Conservation (phyloP, 495 filamentous ascomycete genomes). For the Articulospora tetracladia region DNA sequence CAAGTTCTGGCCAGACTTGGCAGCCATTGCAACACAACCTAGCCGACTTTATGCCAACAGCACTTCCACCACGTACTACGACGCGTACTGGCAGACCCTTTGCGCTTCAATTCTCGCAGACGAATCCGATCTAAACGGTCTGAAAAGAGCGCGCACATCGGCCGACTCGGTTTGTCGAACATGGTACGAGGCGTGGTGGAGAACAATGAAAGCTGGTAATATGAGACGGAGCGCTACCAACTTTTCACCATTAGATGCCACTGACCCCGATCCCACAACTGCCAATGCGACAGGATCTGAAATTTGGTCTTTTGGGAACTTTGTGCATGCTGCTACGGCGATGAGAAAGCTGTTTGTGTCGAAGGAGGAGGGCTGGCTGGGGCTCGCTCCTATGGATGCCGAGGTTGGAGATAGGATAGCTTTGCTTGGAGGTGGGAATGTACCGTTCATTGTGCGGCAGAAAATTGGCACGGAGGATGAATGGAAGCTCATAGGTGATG, state of each 20-base stretch:
- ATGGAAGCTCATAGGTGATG: background rate
- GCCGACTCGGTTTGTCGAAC: background rate
- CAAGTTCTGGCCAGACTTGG: background rate
- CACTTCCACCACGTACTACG: background rate
- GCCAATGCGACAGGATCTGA: background rate
- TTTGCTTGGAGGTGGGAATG: conserved; percentile 1
- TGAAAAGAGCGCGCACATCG: background rate
- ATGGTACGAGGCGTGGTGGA: background rate
- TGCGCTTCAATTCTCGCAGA: background rate
- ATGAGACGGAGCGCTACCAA: too few relatives aligned
- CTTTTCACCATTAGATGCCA: background rate
- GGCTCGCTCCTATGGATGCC: background rate
- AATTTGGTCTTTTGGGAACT: background rate
- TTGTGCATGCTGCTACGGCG: background rate
- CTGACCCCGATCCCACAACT: background rate
- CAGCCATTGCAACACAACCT: background rate
- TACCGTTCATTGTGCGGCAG: background rate
- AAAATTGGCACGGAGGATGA: background rate
- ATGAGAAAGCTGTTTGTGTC: background rate
- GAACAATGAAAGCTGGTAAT: too few relatives aligned
- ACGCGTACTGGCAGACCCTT: conserved; percentile 1
- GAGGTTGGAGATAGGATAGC: background rate
- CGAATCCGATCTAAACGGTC: background rate
- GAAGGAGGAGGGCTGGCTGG: background rate
- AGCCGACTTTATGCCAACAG: background rate